A percentile compares a stretch with the other conserved stretches of the same genome.
Conservation (phyloP, 768 basidiomycete species). For the Rhodotorula toruloides region DNA sequence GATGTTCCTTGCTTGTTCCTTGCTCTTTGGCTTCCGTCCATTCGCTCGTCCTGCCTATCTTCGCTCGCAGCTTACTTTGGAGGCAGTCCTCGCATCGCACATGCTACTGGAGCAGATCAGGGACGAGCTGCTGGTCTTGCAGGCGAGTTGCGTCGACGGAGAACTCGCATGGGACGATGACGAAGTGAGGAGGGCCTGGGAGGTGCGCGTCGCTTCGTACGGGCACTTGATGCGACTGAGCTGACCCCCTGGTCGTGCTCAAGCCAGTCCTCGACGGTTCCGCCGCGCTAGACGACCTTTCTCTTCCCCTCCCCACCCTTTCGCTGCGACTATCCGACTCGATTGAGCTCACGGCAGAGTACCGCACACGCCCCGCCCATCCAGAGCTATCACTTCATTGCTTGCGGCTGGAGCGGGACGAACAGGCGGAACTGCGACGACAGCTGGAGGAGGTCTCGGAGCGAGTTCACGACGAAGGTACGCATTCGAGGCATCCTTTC, state of each 20-base stretch:
- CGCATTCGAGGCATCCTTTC: not conserved
- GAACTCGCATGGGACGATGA: constrained; percentile 12
- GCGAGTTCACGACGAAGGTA: not conserved
- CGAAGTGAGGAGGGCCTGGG: not conserved
- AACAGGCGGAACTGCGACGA: constrained; percentile 2
- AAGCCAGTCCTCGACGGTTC: constrained; percentile 13
- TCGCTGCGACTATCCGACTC: not conserved
- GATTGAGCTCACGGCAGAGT: constrained; percentile 8
- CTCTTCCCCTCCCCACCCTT: constrained; percentile 6
- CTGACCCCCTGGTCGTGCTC: not conserved
- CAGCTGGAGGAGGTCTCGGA: not conserved
- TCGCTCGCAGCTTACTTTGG: too few relatives aligned
- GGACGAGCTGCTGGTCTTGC: constrained; percentile 25
- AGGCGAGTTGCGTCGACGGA: constrained; percentile 2
- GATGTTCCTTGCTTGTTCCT: too few relatives aligned
- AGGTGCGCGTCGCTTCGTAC: constrained; percentile 1
- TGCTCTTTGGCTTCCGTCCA: too few relatives aligned
- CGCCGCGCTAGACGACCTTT: not conserved
- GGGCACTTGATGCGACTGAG: too few relatives aligned
- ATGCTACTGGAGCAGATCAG: constrained; percentile 1
- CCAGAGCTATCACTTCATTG: constrained; percentile 8
- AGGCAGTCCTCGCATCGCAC: too few relatives aligned
- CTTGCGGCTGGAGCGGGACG: not conserved
- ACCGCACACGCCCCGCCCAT: not conserved
- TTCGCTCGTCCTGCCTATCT: too few relatives aligned